Evolutionary conservation across 2,329 filamentous ascomycete genomes (phyloP), one percentile per base, ranked within the genome.

Genomic region (Stylonectria norvegica): DNA sequence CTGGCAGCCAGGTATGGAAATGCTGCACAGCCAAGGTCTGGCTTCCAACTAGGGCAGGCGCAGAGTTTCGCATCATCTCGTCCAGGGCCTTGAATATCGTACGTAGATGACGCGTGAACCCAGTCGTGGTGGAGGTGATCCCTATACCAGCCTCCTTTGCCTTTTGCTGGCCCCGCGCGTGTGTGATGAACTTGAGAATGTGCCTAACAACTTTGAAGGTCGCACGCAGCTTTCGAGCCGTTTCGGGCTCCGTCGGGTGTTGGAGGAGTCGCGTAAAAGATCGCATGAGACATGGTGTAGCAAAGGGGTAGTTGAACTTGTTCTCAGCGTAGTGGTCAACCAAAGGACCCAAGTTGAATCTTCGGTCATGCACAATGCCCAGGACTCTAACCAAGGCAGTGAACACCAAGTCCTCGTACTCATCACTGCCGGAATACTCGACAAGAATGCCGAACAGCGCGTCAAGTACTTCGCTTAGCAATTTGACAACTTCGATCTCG

Each of bases 1-100:
- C 91, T 0, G 93, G 91, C n/a, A 98, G 71, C 93, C 93, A 98
- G 0, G 87, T 86, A 60, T 97, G 91, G 62, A 97, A 95, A 62
- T 97, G 89, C 64, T 98, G 93, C 10, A 97, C 89, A 3, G 94
- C 83, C 35, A 98, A 71, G 0, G 93, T 97, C 66, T 98, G 95
- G 48, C 87, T 97, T 22, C 93, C 93, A 11, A 97, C 86, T 17
- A 97, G 71, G 14, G 90, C 83, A 0, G 93, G 86, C 3, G 89
- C 86, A 2, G 82, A 75, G 61, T 89, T 95, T 45, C 83, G 81
- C 88, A 98, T 96, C 67, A 98, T 79, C 12, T 78, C 75, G 64
- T 97, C 89, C 17, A 98, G 73, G 1, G 88, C 86, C 60, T 89
- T 90, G 71, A 97, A 97, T 25, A 97, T 89, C 22, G 78, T 82